Evolutionary conservation across 2,329 filamentous ascomycete species (phyloP), one percentile per base, ranked within the genome.

Genomic region (Phoma sp.): DNA sequence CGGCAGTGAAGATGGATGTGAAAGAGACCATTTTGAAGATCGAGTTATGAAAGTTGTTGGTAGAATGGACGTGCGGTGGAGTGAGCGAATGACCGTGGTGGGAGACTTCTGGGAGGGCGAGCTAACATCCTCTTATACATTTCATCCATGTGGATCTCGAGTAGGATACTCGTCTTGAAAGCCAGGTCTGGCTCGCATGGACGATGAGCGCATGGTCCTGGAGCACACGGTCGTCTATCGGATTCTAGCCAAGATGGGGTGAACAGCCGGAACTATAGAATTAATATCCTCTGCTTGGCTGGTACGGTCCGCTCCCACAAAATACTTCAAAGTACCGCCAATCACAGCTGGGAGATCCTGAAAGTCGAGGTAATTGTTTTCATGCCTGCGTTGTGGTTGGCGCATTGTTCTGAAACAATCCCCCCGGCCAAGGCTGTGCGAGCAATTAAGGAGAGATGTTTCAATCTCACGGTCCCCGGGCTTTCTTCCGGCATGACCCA

Each of bases 21-120:
- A 71, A 69, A 18, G 68, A 69, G 10, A 71, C 65, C 68, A 71
- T 71, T 40, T 40, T 68, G 57, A 20, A 25, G 21, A 25, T 47
- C 20, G 43, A 30, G 34, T 45, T 32, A 18, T 54, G 39, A 32
- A 47, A 30, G 28, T 32, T 37, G 38, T 47, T 56, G 47, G 47
- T 42, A 32, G 49, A 46, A 52, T 42, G 42, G 49, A 52, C 53
- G 54, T 38, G 32, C 50, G 42, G 49, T 49, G 42, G 15, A 55
- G 33, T 39, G 52, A 48, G 47, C 34, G 50, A 57, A 53, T 51
- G 56, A 46, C 45, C 39, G 49, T 59, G 50, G 40, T 63, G 53
- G 50, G 39, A 46, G 56, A 15, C 51, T 28, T 33, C 30, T 42
- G 7, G 25, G 20, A 55, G 46, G 56, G 47, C 54, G 57, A 55